Evolutionary conservation across 129 eudicot species (phyloP).

Genomic region (Centaurea solstitialis): DNA sequence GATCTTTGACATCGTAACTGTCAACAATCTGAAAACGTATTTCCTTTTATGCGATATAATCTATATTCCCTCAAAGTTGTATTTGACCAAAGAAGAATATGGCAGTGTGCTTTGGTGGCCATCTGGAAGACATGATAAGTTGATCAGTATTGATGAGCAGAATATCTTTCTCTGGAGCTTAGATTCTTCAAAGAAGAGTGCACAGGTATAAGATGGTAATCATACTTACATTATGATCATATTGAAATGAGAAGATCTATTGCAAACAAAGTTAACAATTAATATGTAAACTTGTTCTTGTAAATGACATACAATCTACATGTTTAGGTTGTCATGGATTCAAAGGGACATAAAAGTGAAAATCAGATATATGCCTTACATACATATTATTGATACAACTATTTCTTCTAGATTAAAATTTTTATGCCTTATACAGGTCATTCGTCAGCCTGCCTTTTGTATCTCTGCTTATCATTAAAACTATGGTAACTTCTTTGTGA

Average conservation of each 20-base stretch:
- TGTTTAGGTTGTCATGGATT: neutral
- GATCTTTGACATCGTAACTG: neutral
- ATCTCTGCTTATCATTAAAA: no score
- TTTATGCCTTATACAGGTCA: neutral
- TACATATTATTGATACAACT: no score
- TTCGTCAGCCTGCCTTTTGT: no score
- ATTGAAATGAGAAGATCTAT: neutral
- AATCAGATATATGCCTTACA: no score
- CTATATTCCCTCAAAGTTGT: constrained; percentile 3
- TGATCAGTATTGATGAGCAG: constrained; percentile 87
- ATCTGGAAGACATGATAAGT: constrained; percentile 89
- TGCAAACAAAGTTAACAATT: neutral
- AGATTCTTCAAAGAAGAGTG: constrained; percentile 91
- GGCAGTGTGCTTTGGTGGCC: constrained; percentile 97
- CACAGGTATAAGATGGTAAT: constrained; percentile 65
- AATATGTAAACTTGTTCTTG: neutral
- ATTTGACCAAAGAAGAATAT: constrained; percentile 17
- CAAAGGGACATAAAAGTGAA: neutral
- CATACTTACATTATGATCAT: neutral
- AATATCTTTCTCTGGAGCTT: constrained; percentile 87
- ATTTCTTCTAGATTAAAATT: neutral
- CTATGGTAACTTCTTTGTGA: neutral
- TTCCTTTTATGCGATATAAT: constrained; percentile 6
- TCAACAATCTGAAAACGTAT: neutral
- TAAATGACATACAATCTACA: neutral